Conservation (phyloP, 1,284 basidiomycete species). For the Microbotryum intermedium region DNA sequence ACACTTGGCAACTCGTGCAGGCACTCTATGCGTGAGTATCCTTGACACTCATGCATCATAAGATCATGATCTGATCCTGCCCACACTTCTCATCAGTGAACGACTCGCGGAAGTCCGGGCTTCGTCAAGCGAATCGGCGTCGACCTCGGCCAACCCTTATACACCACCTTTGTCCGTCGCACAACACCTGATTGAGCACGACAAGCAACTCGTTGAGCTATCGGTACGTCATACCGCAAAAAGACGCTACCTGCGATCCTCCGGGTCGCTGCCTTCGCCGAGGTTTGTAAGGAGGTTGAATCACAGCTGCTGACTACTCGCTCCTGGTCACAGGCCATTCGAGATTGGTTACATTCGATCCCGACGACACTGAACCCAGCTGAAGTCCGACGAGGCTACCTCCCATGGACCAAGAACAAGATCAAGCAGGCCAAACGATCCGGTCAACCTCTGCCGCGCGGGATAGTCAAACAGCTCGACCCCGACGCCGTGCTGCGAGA, state of each 20-base stretch:
- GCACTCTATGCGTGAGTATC: constrained; percentile 44
- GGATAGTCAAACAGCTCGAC: constrained; percentile 58
- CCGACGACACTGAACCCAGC: constrained; percentile 53
- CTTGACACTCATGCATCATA: background rate
- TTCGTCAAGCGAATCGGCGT: background rate
- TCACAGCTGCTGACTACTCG: background rate
- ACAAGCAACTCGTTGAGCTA: constrained; percentile 56
- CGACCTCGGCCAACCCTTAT: constrained; percentile 56
- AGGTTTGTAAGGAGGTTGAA: background rate
- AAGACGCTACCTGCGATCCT: background rate
- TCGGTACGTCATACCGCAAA: constrained; percentile 42
- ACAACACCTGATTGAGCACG: constrained; percentile 56
- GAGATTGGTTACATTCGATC: constrained; percentile 66
- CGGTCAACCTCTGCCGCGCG: constrained; percentile 40
- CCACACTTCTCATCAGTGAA: constrained; percentile 9
- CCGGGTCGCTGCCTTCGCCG: background rate
- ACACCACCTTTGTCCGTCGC: constrained; percentile 64
- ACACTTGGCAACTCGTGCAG: constrained; percentile 72
- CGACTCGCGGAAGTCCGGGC: constrained; percentile 12
- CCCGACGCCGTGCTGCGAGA: constrained; percentile 53
- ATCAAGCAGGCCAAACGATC: constrained; percentile 57
- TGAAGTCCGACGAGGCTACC: constrained; percentile 66
- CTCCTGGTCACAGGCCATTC: constrained; percentile 42
- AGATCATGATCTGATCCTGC: background rate
- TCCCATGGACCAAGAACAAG: constrained; percentile 67